Base-by-base conservation (phyloP, 139 green algal species). In the Picochlorum sp. region DNA sequence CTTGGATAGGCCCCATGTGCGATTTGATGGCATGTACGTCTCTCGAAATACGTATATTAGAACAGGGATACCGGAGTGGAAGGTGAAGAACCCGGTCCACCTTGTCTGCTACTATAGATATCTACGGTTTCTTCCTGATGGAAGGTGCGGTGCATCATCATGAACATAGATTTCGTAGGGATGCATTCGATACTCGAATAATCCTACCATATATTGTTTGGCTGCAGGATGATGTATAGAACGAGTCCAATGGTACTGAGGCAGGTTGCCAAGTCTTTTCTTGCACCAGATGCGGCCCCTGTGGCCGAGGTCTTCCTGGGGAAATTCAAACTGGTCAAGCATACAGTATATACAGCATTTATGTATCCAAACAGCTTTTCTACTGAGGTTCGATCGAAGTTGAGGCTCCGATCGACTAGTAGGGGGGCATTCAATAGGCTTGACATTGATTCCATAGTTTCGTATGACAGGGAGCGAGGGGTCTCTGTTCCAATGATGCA, bases 21-120 rank as follows among this genome's bases (percentile, higher is more conserved):
- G 87, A 7, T 88, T 84, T 68, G 87, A 94, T 57, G 87, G 87
- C 2, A 13, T 93, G 14, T 92, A 90, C 50, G 71, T 86, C 3
- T 69, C 69, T 13, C 69, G 87, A 56, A 96, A 95, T 82, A 94
- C 88, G 2, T 95, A 95, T 70, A 76, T 95, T 16, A 58, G 76
- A 0, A 80, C 73, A 38, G 86, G 74, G 34, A 38, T 82, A 6
- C 51, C 67, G 47, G 79, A 87, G 45, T 87, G 81, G 81, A 64
- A 60, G 3, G 59, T 73, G 9, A 74, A 74, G 24, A 81, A 84
- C 18, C 57, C 84, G 16, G 75, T 85, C 21, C 78, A 92, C 62
- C 54, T 92, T 16, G 86, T 88, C 49, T 44, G 60, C 28, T 86
- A 86, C 59, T 89, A 74, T 38, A 60, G 81, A 5, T 89, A 88